Base-by-base conservation (phyloP, 306 rosid species). In the Casuarina equisetifolia region DNA sequence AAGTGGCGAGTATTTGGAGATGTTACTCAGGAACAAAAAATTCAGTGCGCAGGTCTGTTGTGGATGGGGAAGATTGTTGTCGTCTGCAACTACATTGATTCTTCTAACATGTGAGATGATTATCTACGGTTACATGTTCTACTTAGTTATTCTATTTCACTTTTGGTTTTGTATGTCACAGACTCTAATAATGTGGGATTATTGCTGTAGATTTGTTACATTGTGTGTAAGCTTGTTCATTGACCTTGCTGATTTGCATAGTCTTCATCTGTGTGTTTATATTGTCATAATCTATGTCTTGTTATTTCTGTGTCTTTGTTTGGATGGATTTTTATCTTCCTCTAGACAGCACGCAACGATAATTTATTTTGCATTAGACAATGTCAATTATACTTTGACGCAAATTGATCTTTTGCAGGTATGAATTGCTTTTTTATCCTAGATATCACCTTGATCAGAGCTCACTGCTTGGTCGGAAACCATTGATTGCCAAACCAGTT, bases 401-500 rank as follows among this genome's bases (percentile, higher is more conserved):
- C 3, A 52, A 75, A 80, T 77, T 66, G 62, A 35, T 83, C 79
- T 38, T n/a, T 89, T 80, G 70, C 88, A 95, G 98, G 84, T 91
- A 92, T 70, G 98, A 95, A 82, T 87, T 95, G 82, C 98, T 95
- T 67, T 95, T 95, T 82, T 95, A 91, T 85, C 98, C 97, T 67
- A 91, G 98, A 82, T 91, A 91, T 88, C 98, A 95, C 88, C 98
- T 95, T 82, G 98, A 91, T 86, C 97, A 91, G 89, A 95, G 97
- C 81, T 95, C 97, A 73, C 88, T 92, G 76, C 97, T 95, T 72
- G 89, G 89, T 80, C 97, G 90, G 76, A 92, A 95, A 82, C 80
- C 85, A 72, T 85, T 95, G 90, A 87, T 89, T 84, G 97, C 97
- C 51, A 88, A 91, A 86, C 98, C 98, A 66, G 88, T 92, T 86